phyloP scores from a whole-genome alignment of 768 basidiomycete species.

The Russula virescens region DNA sequence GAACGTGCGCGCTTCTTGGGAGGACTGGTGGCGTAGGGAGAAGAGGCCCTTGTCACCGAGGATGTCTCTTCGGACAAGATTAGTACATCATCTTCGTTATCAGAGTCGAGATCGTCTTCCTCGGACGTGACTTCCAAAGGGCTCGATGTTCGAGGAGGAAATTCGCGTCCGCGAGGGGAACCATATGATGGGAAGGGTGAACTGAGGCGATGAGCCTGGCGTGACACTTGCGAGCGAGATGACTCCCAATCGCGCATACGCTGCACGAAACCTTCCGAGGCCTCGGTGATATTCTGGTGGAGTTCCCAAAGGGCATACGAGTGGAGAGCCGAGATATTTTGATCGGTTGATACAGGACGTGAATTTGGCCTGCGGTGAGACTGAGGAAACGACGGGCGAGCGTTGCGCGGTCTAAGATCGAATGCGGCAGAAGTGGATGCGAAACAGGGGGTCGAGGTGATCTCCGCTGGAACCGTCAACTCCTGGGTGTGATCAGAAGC shows the following conservation, averaged over 20 bases:
- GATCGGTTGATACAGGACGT: conserved; percentile 8
- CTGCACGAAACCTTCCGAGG: conserved; percentile 59
- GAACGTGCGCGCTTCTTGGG: conserved; percentile 43
- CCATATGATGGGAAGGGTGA: conserved; percentile 18
- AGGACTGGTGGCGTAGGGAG: conserved; percentile 17
- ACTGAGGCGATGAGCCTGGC: conserved; percentile 36
- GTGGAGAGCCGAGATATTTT: conserved; percentile 43
- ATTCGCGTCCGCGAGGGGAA: conserved; percentile 10
- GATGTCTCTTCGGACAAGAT: conserved; percentile 43
- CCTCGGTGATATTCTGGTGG: conserved; percentile 53
- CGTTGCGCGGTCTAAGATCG: conserved; percentile 26
- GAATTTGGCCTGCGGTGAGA: conserved; percentile 1
- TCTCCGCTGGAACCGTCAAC: background rate
- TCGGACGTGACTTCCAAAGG: conserved; percentile 24
- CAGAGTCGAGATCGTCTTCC: conserved; percentile 26
- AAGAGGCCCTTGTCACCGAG: conserved; percentile 18
- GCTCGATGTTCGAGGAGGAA: conserved; percentile 20
- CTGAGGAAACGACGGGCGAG: conserved; percentile 10
- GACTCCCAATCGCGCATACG: conserved; percentile 72
- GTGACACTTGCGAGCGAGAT: conserved; percentile 38
- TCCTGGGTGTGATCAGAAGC: conserved; percentile 5
- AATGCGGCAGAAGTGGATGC: conserved; percentile 32
- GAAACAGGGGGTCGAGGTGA: conserved; percentile 19
- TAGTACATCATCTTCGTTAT: conserved; percentile 43
- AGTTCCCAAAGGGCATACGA: conserved; percentile 64